phyloP scores from a whole-genome alignment of 345 rosid species.

The Excoecaria cochinchinensis region DNA sequence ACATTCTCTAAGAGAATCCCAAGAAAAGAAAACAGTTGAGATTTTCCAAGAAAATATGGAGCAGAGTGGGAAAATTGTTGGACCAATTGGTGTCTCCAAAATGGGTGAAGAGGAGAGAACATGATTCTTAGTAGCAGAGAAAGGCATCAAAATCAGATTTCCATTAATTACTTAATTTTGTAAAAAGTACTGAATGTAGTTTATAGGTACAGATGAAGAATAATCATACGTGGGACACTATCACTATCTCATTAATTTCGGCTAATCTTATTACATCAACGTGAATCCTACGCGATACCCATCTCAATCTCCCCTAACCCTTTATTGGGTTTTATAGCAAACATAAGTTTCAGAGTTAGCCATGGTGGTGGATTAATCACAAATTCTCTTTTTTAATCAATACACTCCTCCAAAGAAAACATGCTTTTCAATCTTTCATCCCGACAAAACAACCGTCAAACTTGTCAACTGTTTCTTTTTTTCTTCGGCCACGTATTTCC shows the following conservation, averaged over 20 bases:
- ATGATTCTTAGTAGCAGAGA: constrained; percentile 7
- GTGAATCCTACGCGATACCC: constrained; percentile 53
- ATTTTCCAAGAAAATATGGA: too few relatives aligned
- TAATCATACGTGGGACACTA: constrained; percentile 33
- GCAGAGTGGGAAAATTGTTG: constrained; percentile 4
- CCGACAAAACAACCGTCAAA: constrained; percentile 38
- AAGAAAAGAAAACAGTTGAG: background rate
- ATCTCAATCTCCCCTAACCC: background rate
- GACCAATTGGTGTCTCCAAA: constrained; percentile 19
- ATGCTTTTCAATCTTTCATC: background rate
- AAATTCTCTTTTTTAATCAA: too few relatives aligned
- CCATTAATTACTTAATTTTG: constrained; percentile 7
- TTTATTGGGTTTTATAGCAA: too few relatives aligned
- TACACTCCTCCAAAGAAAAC: background rate
- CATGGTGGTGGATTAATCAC: background rate
- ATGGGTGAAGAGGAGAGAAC: constrained; percentile 16
- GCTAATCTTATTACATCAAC: constrained; percentile 20
- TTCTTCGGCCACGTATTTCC: background rate
- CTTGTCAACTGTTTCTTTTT: background rate
- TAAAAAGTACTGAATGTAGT: background rate
- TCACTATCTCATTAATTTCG: constrained; percentile 16
- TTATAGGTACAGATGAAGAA: constrained; percentile 12
- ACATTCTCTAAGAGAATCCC: constrained; percentile 31
- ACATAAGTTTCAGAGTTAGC: too few relatives aligned
- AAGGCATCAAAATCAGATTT: constrained; percentile 21